Evolutionary conservation across 2,329 filamentous ascomycete species (phyloP), one percentile per base, ranked within the genome.

Genomic region (Lithohypha guttulata): DNA sequence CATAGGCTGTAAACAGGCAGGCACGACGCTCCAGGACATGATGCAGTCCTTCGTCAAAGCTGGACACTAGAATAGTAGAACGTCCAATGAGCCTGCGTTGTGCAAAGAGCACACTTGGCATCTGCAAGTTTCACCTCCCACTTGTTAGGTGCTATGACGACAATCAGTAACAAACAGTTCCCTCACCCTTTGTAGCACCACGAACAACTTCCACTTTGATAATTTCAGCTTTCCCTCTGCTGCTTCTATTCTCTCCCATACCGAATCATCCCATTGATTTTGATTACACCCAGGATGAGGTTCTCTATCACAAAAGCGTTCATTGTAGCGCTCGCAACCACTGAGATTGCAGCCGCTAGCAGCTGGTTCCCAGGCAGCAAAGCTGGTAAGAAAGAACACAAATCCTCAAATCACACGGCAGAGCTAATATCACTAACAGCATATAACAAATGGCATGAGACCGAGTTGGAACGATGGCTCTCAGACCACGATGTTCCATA

Each of bases 401-500:
- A n/a, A n/a, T n/a, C n/a, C n/a, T n/a, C n/a, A n/a, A n/a, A n/a
- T n/a, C n/a, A n/a, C n/a, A n/a, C n/a, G n/a, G n/a, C n/a, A n/a
- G n/a, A n/a, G n/a, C n/a, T n/a, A n/a, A n/a, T n/a, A n/a, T n/a
- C n/a, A n/a, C n/a, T n/a, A n/a, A n/a, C 56, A 94, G 89, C 81
- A 11, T 96, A 96, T 71, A 95, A 96, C 67, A 95, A 91, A 61
- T 98, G 91, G 91, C 89, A 96, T 55, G 81, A 96, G 69, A 93
- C 84, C 15, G 91, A 98, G 71, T 77, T 98, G 20, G 89, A 98
- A 68, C 77, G 87, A 55, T 98, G 91, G 91, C 77, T 98, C 34
- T 83, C 83, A 20, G 91, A 98, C 59, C 75, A 96, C 65, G 77
- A 87, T 59, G 71, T 98, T 42, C 85, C 89, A 7, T 86, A 95